Base-by-base conservation (phyloP, 495 filamentous ascomycete species). In the Clohesyomyces aquaticus region DNA sequence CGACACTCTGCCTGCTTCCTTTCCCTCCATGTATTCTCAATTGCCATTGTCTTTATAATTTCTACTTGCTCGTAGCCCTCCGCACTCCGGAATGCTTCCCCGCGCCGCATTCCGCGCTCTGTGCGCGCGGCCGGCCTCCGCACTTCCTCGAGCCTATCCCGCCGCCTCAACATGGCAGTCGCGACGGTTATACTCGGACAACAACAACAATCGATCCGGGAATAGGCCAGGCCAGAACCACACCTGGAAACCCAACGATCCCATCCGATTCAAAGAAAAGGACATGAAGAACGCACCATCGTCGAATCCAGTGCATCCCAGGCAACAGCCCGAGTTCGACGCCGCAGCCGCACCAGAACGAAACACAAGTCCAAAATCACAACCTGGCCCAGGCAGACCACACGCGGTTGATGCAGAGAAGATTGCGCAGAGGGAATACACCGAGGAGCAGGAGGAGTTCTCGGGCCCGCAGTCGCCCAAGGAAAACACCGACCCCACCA, bases 131-230 rank as follows among this genome's bases (percentile, higher is more conserved):
- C 54, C 62, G 28, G 50, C 69, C 28, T 42, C 52, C 4, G 28
- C 55, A 18, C 25, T 67, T 54, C 56, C 53, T n/a, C 62, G 38
- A 63, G 74, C 75, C 52, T 50, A 61, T 61, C 38, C 58, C 11
- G 73, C 76, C 63, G 69, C 77, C 43, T 65, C 57, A 16, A 65
- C 56, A 3, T 54, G 58, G 29, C 67, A 63, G 46, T 61, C 58
- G 58, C 56, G 50, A 43, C 78, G 79, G 50, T 76, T 66, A 57
- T 83, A 82, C 68, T 79, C 79, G 50, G 80, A 82, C 67, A 73
- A 71, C 53, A 75, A 71, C 62, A 81, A 57, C 21, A 23, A 25
- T 28, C 56, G 45, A 16, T 43, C 22, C 21, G 27, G 43, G 14
- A 25, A 21, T n/a, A 21, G 78, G 65, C 75, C 77, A 9, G 38